Conservation (phyloP, 768 basidiomycete species). For the Mrakia blollopis region DNA sequence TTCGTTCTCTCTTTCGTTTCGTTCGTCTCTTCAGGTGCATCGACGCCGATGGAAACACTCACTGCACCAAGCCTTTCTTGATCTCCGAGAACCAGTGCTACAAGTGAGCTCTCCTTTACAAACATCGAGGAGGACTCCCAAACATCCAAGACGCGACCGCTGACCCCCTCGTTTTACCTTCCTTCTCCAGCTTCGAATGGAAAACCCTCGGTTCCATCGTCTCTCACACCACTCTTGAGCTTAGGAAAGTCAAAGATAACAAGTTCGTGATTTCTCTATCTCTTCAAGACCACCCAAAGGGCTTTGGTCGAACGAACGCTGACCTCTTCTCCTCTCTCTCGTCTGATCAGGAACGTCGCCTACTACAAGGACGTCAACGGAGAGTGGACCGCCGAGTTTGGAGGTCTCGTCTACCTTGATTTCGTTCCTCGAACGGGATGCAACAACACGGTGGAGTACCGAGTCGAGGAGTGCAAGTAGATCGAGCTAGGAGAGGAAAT, state of each 20-base stretch:
- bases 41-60: constrained; percentile 37
- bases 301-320: no score
- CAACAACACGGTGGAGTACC: constrained; percentile 42
- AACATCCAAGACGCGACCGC: neutral
- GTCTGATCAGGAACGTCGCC: constrained; percentile 13
- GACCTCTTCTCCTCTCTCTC: neutral
- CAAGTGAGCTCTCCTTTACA: constrained; percentile 18
- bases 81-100: constrained; percentile 40
- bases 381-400: constrained; percentile 41
- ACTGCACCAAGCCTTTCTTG: constrained; percentile 43
- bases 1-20: neutral
- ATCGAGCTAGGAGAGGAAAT: no score
- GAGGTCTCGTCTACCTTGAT: constrained; percentile 41
- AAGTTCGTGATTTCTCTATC: neutral
- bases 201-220: constrained; percentile 39
- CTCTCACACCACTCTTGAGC: constrained; percentile 42
- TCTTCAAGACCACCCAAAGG: no score
- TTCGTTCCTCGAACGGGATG: constrained; percentile 42
- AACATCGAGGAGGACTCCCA: no score
- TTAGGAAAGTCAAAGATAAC: constrained; percentile 38
- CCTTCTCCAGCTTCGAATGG: constrained; percentile 36
- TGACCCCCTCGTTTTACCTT: neutral
- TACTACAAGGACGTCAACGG: constrained; percentile 43
- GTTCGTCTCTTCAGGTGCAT: constrained; percentile 34
- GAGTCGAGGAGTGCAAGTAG: constrained; percentile 38